Evolutionary conservation across 2,329 filamentous ascomycete genomes (phyloP).

Genomic region (Aspergillus novofumigatus): DNA sequence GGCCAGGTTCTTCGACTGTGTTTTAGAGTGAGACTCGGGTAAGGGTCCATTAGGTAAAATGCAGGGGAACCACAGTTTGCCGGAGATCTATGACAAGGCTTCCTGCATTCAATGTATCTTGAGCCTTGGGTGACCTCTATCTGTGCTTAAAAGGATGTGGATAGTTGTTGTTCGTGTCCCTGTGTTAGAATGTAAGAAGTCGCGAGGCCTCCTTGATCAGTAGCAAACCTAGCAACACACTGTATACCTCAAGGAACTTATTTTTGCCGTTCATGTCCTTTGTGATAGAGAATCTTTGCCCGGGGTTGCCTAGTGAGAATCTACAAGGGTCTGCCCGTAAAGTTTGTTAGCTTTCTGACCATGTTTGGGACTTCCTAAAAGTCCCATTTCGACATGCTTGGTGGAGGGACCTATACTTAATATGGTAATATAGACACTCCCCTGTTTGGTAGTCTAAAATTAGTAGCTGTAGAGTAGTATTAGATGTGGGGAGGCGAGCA

Average conservation of each 20-base stretch:
- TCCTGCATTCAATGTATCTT: neutral
- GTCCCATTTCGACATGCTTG: neutral
- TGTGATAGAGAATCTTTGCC: too few species aligned
- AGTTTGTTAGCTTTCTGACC: neutral
- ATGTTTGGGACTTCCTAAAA: neutral
- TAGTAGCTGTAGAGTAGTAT: neutral
- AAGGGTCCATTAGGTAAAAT: neutral
- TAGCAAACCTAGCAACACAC: too few species aligned
- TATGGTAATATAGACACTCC: neutral
- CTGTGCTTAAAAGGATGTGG: too few species aligned
- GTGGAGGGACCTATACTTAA: neutral
- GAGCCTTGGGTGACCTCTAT: too few species aligned
- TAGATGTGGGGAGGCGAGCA: too few species aligned
- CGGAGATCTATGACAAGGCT: neutral
- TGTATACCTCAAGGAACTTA: too few species aligned
- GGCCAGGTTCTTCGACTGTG: neutral
- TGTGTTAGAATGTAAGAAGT: too few species aligned
- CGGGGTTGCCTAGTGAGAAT: too few species aligned
- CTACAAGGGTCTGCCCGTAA: too few species aligned
- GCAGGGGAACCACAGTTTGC: neutral
- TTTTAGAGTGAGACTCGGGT: slow-evolving; percentile 3
- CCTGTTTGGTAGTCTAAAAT: neutral
- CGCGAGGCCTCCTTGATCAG: too few species aligned
- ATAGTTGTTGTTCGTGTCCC: too few species aligned
- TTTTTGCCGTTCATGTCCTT: too few species aligned